Percentiles rank a stretch among this genome's conserved stretches.
Conservation (phyloP, 164 flowering plant genomes). For the Annona cherimola region DNA sequence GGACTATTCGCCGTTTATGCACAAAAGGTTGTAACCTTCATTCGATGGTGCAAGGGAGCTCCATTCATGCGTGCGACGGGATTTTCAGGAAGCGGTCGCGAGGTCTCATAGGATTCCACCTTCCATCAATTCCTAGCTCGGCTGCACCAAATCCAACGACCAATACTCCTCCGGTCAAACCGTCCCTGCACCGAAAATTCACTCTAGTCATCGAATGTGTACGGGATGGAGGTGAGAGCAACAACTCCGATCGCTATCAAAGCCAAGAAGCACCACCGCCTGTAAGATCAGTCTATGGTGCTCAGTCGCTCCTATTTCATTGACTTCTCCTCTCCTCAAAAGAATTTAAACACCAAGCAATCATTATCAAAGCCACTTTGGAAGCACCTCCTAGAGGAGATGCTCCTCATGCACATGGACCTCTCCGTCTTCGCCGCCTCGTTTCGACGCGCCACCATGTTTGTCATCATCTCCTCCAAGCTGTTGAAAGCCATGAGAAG, state of each 20-base stretch:
- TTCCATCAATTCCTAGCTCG: conserved; percentile 5
- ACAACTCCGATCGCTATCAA: conserved; percentile 34
- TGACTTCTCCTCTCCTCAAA: neutral
- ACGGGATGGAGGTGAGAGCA: conserved; percentile 82
- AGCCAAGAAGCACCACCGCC: conserved; percentile 30
- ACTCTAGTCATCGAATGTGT: conserved; percentile 67
- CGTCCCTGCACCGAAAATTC: conserved; percentile 23
- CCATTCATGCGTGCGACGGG: too few relatives aligned
- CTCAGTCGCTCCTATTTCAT: neutral
- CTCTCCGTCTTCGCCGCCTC: conserved; percentile 51
- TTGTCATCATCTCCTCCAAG: too few relatives aligned
- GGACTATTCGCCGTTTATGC: too few relatives aligned
- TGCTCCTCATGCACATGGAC: conserved; percentile 59
- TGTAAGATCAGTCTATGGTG: neutral
- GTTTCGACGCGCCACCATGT: conserved; percentile 6
- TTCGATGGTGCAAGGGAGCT: too few relatives aligned
- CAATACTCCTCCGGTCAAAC: conserved; percentile 4
- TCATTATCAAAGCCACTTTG: conserved; percentile 53
- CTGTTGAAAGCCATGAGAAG: too few relatives aligned
- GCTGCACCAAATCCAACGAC: conserved; percentile 6
- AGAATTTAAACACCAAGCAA: neutral
- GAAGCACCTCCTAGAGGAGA: conserved; percentile 77
- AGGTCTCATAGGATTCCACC: too few relatives aligned
- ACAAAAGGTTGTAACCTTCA: too few relatives aligned
- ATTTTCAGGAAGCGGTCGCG: too few relatives aligned